Conservation (phyloP, 441 rosid species). For the Corymbia calophylla region DNA sequence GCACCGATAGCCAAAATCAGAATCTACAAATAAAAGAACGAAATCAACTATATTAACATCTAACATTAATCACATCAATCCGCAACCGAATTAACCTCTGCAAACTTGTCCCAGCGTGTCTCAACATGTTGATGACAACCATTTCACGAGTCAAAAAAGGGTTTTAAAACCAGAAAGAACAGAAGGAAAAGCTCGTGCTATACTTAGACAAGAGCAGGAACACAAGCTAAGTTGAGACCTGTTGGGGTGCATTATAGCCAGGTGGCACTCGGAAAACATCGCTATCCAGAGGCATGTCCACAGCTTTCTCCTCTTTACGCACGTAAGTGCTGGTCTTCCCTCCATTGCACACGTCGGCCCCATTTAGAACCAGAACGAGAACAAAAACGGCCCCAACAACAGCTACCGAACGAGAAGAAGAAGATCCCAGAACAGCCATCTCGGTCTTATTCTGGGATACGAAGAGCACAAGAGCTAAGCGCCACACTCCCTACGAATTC, state of each 20-base stretch:
- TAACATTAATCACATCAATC: background rate
- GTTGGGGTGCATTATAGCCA: background rate
- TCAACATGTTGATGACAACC: background rate
- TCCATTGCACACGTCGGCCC: background rate
- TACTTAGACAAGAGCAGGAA: background rate
- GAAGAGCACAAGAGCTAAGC: background rate
- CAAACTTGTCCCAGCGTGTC: background rate
- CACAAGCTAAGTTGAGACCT: background rate
- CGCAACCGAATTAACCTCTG: background rate
- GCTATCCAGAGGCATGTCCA: background rate
- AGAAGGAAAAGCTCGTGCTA: background rate
- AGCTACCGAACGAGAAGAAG: background rate
- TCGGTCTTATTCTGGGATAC: background rate
- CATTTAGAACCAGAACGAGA: background rate
- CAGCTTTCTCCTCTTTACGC: background rate
- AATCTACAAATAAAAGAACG: background rate
- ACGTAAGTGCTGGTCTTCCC: background rate
- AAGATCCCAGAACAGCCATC: background rate
- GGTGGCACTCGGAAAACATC: background rate
- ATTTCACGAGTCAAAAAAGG: background rate
- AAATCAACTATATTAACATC: background rate
- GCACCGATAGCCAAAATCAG: background rate
- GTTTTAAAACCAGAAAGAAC: background rate
- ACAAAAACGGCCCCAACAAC: background rate
- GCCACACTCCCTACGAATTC: background rate